A percentile compares a stretch with the other conserved stretches of the same genome.
These are phyloP conservation scores for Neofusicoccum cordaticola DNA, from an alignment of 2,329 filamentous ascomycete genomes.

Conservation along the genomic window DNA sequence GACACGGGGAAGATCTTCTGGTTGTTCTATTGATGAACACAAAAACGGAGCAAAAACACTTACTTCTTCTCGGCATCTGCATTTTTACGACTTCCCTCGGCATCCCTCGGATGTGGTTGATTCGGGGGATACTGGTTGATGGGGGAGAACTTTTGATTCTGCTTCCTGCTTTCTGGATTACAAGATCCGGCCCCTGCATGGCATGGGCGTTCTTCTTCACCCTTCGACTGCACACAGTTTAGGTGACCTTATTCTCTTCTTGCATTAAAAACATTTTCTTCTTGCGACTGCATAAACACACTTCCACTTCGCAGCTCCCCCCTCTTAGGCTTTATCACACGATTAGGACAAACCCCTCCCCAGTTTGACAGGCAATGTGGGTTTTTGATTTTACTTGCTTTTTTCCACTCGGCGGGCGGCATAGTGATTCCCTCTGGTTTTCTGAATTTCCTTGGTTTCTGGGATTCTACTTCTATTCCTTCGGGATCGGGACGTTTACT, in stretches of 20 bases:
- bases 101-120: neutral
- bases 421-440: neutral
- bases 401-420: neutral
- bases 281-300: slow-evolving; percentile 4
- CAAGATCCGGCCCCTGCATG: slow-evolving; percentile 7
- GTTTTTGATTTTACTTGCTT: neutral
- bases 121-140: neutral
- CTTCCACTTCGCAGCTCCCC: neutral
- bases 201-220: neutral
- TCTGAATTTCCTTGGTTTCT: neutral
- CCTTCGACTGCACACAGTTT: slow-evolving; percentile 12
- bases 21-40: neutral
- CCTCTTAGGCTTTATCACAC: neutral
- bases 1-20: neutral
- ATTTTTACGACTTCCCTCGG: neutral
- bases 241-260: neutral
- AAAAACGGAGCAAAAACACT: neutral
- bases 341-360: neutral
- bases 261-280: neutral
- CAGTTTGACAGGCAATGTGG: no score
- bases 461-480: neutral
- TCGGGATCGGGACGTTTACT: neutral
- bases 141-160: neutral
- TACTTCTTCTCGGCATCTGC: neutral
- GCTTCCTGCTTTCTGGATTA: neutral